A percentile compares a stretch with the other conserved stretches of the same genome.
Evolutionary conservation across 805 yeast species (phyloP).

Genomic region (Sungouiozyma ichnusensis): DNA sequence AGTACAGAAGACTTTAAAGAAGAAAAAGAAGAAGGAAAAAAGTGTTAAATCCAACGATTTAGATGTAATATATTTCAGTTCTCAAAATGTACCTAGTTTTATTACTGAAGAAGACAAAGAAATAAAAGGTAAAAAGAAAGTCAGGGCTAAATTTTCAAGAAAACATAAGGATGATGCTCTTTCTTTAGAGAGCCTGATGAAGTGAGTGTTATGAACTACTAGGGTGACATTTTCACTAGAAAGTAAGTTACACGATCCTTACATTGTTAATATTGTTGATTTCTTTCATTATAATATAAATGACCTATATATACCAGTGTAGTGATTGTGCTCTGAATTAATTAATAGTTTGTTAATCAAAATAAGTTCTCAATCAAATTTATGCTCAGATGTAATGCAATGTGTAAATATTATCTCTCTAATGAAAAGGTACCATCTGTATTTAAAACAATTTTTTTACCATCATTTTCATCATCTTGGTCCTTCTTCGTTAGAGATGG

Average conservation of each 20-base stretch:
- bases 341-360: no score
- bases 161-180: slow-evolving; percentile 3
- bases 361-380: no score
- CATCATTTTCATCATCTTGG: background rate
- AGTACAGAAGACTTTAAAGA: slow-evolving; percentile 38
- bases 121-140: slow-evolving; percentile 8
- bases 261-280: no score
- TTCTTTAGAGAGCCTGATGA: background rate
- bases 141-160: slow-evolving; percentile 12
- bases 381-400: no score
- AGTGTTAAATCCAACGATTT: slow-evolving; percentile 5
- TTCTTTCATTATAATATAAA: no score
- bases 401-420: background rate
- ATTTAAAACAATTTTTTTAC: slow-evolving; percentile 2
- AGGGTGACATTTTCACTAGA: no score
- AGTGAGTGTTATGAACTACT: no score
- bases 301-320: no score
- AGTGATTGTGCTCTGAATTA: no score
- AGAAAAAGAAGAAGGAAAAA: slow-evolving; percentile 3
- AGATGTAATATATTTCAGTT: slow-evolving; percentile 11
- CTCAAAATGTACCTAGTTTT: slow-evolving; percentile 13
- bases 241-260: no score
- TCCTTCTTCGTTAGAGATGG: background rate
- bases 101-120: slow-evolving; percentile 2
- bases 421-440: slow-evolving; percentile 7